Percentiles rank a stretch among this genome's conserved stretches.
phyloP scores from a whole-genome alignment of 306 rosid species.

The Begonia fuchsioides region DNA sequence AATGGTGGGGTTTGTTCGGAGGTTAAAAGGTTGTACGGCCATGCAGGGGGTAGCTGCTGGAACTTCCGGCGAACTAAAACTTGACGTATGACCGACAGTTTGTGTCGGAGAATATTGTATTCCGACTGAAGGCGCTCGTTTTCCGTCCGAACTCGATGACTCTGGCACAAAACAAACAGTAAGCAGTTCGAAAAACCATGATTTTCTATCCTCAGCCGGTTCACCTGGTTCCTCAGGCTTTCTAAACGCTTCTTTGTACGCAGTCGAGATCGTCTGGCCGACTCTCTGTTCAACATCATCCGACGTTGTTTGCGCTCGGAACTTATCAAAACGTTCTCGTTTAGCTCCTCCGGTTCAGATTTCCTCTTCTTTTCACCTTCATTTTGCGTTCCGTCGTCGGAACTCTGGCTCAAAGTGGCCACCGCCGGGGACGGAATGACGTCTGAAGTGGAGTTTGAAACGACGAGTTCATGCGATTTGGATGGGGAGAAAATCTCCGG shows the following conservation, averaged over 20 bases:
- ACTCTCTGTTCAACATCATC: conserved; percentile 87
- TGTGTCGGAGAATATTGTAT: conserved; percentile 30
- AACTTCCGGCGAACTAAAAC: conserved; percentile 39
- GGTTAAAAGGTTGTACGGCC: conserved; percentile 41
- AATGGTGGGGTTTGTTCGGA: conserved; percentile 27
- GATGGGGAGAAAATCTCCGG: conserved; percentile 13
- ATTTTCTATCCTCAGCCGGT: conserved; percentile 46
- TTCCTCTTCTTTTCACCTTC: background rate
- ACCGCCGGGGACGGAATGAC: conserved; percentile 7
- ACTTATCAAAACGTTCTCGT: conserved; percentile 5
- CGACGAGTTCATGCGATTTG: conserved; percentile 14
- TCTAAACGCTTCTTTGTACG: conserved; percentile 79
- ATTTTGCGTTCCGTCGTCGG: conserved; percentile 11
- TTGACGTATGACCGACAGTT: conserved; percentile 30
- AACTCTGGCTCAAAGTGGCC: conserved; percentile 12
- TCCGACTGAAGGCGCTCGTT: conserved; percentile 50
- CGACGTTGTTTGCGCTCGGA: conserved; percentile 44
- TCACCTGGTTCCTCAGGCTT: conserved; percentile 62
- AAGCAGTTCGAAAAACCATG: conserved; percentile 47
- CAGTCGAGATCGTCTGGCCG: conserved; percentile 88
- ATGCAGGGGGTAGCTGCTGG: conserved; percentile 25
- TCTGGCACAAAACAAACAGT: conserved; percentile 25
- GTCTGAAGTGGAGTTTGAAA: conserved; percentile 30
- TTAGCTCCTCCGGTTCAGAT: background rate
- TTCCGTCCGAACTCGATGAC: conserved; percentile 29